Conservation (phyloP, 139 green algal genomes). For the Chlamydomonas sphaeroides region DNA sequence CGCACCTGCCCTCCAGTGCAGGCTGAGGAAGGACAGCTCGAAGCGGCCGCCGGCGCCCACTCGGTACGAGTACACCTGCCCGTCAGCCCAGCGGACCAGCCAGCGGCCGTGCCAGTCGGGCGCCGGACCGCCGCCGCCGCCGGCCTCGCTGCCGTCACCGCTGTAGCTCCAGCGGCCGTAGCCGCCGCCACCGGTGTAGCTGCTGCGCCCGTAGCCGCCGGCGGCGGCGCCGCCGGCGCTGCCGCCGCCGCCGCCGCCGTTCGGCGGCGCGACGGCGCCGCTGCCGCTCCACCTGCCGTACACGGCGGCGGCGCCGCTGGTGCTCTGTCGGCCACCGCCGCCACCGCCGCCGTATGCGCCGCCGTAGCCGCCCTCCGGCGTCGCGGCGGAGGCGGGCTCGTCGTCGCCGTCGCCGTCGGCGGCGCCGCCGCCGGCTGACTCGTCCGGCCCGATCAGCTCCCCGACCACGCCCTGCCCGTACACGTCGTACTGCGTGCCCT, state of each 20-base stretch:
- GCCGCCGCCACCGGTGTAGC: no score
- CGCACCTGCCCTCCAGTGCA: slow-evolving; percentile 42
- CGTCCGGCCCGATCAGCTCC: slow-evolving; percentile 22
- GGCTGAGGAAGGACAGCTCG: slow-evolving; percentile 23
- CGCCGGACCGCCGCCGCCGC: no score
- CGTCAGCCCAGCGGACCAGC: slow-evolving; percentile 33
- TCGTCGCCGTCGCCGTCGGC: background rate
- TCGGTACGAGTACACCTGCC: slow-evolving; percentile 5
- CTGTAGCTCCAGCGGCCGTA: no score
- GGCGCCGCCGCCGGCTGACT: background rate
- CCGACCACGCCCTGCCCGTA: slow-evolving; percentile 29
- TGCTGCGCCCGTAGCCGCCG: no score
- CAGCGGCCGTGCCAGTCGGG: background rate
- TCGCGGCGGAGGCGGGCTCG: background rate
- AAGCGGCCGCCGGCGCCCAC: slow-evolving; percentile 3
- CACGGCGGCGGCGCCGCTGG: no score
- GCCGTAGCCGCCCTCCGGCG: background rate
- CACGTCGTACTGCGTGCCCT: background rate
- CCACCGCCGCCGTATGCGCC: no score
- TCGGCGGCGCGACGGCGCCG: no score
- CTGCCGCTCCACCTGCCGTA: no score
- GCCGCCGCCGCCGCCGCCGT: no score
- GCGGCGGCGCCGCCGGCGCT: no score
- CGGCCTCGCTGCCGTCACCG: no score
- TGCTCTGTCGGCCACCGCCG: no score